phyloP scores from a whole-genome alignment of 257 asterid species.

The Nicotiana sylvestris region DNA sequence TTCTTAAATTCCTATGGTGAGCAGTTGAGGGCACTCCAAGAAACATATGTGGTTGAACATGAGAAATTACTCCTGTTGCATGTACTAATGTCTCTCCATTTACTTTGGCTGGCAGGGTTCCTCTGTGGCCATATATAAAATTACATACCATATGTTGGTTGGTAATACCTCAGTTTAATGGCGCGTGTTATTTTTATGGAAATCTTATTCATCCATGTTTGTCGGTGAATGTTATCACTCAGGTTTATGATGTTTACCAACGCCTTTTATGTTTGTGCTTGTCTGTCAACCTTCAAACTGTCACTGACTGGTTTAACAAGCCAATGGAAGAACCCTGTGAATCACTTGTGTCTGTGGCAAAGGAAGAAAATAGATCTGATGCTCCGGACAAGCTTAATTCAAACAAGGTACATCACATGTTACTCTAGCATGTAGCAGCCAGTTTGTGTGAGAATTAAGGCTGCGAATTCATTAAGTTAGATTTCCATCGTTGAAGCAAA shows the following conservation, averaged over 20 bases:
- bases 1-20: neutral
- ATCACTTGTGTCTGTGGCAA: slow-evolving; percentile 21
- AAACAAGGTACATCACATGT: slow-evolving; percentile 22
- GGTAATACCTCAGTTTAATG: slow-evolving; percentile 29
- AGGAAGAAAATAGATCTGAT: slow-evolving; percentile 28
- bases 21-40: neutral
- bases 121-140: slow-evolving; percentile 37
- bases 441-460: neutral
- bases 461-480: neutral
- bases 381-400: slow-evolving; percentile 29
- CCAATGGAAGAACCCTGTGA: slow-evolving; percentile 11
- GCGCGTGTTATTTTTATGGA: slow-evolving; percentile 30
- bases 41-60: neutral
- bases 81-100: neutral
- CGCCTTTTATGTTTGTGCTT: slow-evolving; percentile 2
- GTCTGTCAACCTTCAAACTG: neutral
- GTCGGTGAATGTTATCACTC: slow-evolving; percentile 1
- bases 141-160: slow-evolving; percentile 23
- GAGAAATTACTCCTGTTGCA: neutral
- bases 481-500: neutral
- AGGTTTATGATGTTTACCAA: slow-evolving; percentile 3
- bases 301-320: slow-evolving; percentile 11
- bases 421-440: neutral
- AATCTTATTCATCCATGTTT: slow-evolving; percentile 26
- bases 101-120: slow-evolving; percentile 30